Percentiles rank a stretch among this genome's conserved stretches.
These are phyloP conservation scores for Plasmodium gaboni DNA, from an alignment of 169 alveolate genomes.

Conservation along the genomic window DNA sequence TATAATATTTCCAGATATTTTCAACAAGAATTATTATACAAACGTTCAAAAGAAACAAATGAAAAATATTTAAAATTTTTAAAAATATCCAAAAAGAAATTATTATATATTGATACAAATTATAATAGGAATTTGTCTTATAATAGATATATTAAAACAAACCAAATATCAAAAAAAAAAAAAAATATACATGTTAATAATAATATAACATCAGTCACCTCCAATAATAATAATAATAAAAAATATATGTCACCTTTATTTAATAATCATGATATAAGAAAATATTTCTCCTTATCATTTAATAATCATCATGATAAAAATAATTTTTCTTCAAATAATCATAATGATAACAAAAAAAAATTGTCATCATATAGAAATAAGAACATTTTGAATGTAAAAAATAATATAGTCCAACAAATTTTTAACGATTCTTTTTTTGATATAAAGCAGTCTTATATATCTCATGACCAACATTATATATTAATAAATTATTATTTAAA, in stretches of 20 bases:
- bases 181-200: neutral
- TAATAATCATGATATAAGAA: neutral
- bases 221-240: no score
- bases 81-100: neutral
- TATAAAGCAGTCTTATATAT: conserved; percentile 56
- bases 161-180: neutral
- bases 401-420: conserved; percentile 23
- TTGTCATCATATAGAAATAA: no score
- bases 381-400: conserved; percentile 27
- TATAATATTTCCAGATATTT: conserved; percentile 18
- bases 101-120: neutral
- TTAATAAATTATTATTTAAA: conserved; percentile 38
- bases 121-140: conserved; percentile 13
- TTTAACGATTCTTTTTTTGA: conserved; percentile 37
- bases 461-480: conserved; percentile 46
- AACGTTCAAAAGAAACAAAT: conserved; percentile 3
- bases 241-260: no score
- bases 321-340: neutral
- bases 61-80: no score
- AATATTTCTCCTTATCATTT: neutral
- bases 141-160: conserved; percentile 4
- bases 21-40: conserved; percentile 40
- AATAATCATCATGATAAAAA: neutral
- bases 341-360: no score
- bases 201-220: no score